These are phyloP conservation scores for Metschnikowia similis DNA, from an alignment of 805 yeast species.

Conservation along the genomic window DNA sequence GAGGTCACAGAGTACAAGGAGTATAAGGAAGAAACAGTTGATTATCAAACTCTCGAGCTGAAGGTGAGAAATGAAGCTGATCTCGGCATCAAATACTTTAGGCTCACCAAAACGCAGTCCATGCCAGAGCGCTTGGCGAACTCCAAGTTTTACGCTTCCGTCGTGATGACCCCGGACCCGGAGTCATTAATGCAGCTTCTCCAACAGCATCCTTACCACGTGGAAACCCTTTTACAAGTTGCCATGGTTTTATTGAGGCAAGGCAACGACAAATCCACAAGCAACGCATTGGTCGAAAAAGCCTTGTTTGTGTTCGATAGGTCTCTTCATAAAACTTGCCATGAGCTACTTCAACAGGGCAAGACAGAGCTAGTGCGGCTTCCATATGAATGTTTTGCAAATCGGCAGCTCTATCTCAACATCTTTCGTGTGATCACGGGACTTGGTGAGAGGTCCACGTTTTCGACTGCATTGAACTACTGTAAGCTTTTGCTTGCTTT, in stretches of 20 bases:
- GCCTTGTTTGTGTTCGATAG: constrained; percentile 79
- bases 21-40: constrained; percentile 32
- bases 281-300: constrained; percentile 71
- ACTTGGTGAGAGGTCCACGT: constrained; percentile 73
- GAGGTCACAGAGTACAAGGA: constrained; percentile 35
- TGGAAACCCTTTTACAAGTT: constrained; percentile 73
- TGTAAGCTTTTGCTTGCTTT: constrained; percentile 66
- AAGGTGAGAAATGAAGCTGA: constrained; percentile 30
- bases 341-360: constrained; percentile 40
- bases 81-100: constrained; percentile 53
- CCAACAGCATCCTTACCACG: constrained; percentile 66
- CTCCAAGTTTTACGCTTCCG: constrained; percentile 57
- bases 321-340: constrained; percentile 57
- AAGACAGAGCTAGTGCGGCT: constrained; percentile 57
- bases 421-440: constrained; percentile 67
- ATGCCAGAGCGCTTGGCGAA: constrained; percentile 36
- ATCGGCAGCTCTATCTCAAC: constrained; percentile 72
- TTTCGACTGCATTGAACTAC: constrained; percentile 71
- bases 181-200: constrained; percentile 61
- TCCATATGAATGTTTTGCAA: constrained; percentile 71
- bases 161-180: constrained; percentile 73
- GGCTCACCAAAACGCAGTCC: constrained; percentile 39
- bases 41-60: constrained; percentile 23
- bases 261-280: constrained; percentile 64
- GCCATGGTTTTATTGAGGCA: constrained; percentile 71